Percentiles rank a stretch among this genome's conserved stretches.
Conservation (phyloP, 106 monocot species). For the Dendrobium catenatum region DNA sequence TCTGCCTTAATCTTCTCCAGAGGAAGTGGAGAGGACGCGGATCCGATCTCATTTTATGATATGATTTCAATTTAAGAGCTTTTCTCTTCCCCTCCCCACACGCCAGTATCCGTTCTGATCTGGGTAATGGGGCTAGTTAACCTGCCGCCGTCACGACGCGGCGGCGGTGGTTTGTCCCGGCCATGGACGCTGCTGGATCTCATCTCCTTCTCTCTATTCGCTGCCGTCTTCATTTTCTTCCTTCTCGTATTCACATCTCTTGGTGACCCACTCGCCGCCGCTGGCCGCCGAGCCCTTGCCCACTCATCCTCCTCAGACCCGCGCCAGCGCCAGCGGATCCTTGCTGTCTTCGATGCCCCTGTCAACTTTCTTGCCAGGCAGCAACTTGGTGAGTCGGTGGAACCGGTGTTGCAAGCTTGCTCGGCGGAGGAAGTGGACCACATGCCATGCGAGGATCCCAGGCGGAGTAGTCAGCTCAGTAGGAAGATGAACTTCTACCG, state of each 20-base stretch:
- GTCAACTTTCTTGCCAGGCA: background rate
- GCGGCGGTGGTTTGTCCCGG: constrained; percentile 35
- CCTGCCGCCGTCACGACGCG: background rate
- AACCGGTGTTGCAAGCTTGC: constrained; percentile 25
- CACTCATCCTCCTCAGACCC: constrained; percentile 18
- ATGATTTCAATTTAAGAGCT: background rate
- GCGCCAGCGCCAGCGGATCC: constrained; percentile 34
- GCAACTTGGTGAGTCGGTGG: background rate
- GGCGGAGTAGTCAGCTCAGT: constrained; percentile 72
- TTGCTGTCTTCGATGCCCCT: constrained; percentile 36
- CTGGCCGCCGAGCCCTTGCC: constrained; percentile 54
- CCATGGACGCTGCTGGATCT: constrained; percentile 61
- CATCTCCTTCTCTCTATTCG: constrained; percentile 33
- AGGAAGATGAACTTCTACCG: constrained; percentile 88
- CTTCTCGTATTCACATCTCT: constrained; percentile 73
- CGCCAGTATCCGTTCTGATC: background rate
- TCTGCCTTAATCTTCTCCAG: background rate
- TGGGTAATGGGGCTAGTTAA: constrained; percentile 2
- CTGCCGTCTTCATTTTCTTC: constrained; percentile 45
- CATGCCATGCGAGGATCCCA: constrained; percentile 95
- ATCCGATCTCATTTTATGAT: background rate
- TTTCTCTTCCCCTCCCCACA: background rate
- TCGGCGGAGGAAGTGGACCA: constrained; percentile 65
- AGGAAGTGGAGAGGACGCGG: background rate
- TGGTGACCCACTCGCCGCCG: constrained; percentile 73